A percentile compares a stretch with the other conserved stretches of the same genome.
These are phyloP conservation scores for Solanum boliviense DNA, from an alignment of 257 asterid genomes.

Conservation along the genomic window DNA sequence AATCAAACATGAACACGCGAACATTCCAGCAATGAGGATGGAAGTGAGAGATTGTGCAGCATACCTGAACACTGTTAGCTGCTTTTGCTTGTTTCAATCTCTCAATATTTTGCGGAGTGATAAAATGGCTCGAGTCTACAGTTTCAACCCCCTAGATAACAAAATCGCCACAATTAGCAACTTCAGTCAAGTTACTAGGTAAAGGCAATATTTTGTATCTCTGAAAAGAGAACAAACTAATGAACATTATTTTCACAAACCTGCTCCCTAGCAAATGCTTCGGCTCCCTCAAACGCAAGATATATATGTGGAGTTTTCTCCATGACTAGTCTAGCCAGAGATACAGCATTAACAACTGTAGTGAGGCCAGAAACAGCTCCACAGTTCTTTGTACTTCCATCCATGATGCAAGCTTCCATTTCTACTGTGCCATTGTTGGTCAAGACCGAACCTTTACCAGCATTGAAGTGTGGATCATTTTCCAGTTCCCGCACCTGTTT, in stretches of 20 bases:
- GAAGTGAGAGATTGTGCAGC: background rate
- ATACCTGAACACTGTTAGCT: constrained; percentile 91
- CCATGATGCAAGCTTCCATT: constrained; percentile 97
- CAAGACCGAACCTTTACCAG: constrained; percentile 89
- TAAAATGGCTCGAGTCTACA: constrained; percentile 50
- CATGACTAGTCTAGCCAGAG: constrained; percentile 89
- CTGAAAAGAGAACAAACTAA: background rate
- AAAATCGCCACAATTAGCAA: background rate
- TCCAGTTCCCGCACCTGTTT: constrained; percentile 76
- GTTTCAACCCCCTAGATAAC: constrained; percentile 60
- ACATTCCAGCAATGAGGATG: background rate
- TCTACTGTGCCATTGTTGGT: constrained; percentile 72
- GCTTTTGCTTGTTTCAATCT: constrained; percentile 84
- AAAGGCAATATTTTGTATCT: background rate
- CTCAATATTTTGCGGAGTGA: constrained; percentile 68
- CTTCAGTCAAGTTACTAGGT: background rate
- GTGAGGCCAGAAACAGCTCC: constrained; percentile 90
- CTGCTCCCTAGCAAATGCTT: constrained; percentile 81
- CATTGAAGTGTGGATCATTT: constrained; percentile 62
- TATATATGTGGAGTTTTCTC: constrained; percentile 90
- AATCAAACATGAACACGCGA: background rate
- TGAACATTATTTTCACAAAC: constrained; percentile 16
- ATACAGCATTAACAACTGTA: constrained; percentile 66
- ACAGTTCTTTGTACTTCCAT: constrained; percentile 68
- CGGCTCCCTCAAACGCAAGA: constrained; percentile 90